Evolutionary conservation across 768 basidiomycete species (phyloP).

Genomic region (Pulveroboletus sp.): DNA sequence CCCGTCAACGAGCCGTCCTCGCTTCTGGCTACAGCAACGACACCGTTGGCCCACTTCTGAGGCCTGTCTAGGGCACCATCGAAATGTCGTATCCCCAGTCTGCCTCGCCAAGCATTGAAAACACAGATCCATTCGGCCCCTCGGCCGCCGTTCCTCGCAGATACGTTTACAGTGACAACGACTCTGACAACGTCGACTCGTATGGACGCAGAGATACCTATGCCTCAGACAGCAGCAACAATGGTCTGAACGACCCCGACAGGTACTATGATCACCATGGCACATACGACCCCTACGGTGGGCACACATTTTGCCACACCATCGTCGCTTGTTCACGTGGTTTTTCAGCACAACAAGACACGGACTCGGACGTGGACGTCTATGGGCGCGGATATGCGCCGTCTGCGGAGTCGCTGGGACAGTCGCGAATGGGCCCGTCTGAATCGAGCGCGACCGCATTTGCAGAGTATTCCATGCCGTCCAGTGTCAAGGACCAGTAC

Average conservation of each 20-base stretch:
- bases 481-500: conserved; percentile 74
- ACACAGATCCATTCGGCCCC: conserved; percentile 60
- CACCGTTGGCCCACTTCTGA: conserved; percentile 12
- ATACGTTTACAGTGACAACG: conserved; percentile 67
- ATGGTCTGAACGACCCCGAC: conserved; percentile 38
- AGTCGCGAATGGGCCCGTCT: conserved; percentile 54
- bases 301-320: conserved; percentile 15
- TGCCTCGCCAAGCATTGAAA: conserved; percentile 57
- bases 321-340: conserved; percentile 7
- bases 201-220: conserved; percentile 62
- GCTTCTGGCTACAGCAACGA: conserved; percentile 11
- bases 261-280: conserved; percentile 63
- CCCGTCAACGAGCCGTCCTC: conserved; percentile 3
- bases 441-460: conserved; percentile 71
- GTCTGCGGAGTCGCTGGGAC: conserved; percentile 72
- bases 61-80: conserved; percentile 13
- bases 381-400: conserved; percentile 65
- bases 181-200: conserved; percentile 64
- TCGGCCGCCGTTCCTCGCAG: conserved; percentile 35
- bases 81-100: conserved; percentile 49
- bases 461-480: conserved; percentile 52
- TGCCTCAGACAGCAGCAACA: conserved; percentile 66
- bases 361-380: conserved; percentile 75
- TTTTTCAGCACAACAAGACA: conserved; percentile 65
- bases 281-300: conserved; percentile 63